Percentiles rank a stretch among this genome's conserved stretches.
These are phyloP conservation scores for Macadamia integrifolia DNA, from an alignment of 164 flowering plant genomes.

Conservation along the genomic window DNA sequence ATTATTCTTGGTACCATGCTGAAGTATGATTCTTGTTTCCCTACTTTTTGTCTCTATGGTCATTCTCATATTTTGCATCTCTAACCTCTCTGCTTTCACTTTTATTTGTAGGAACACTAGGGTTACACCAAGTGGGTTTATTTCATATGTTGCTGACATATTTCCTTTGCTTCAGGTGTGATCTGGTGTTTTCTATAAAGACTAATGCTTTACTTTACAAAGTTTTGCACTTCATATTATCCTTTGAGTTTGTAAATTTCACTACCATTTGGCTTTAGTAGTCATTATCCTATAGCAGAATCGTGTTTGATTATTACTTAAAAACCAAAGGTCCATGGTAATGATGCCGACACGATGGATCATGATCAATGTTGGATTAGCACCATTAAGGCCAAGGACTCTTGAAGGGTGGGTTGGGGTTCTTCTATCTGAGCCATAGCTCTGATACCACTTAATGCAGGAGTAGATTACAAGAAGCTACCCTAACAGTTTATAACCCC, in stretches of 20 bases:
- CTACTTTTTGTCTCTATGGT: neutral
- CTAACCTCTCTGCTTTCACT: conserved; percentile 15
- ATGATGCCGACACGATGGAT: neutral
- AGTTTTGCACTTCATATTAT: too few relatives aligned
- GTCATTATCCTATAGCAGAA: neutral
- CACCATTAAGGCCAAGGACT: too few relatives aligned
- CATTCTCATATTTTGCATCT: conserved; percentile 3
- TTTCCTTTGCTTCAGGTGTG: conserved; percentile 96
- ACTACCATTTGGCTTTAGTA: neutral
- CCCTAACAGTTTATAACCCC: too few relatives aligned
- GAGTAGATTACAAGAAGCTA: too few relatives aligned
- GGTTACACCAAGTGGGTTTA: conserved; percentile 54
- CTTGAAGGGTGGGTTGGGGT: too few relatives aligned
- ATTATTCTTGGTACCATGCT: conserved; percentile 77
- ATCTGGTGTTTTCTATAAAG: conserved; percentile 6
- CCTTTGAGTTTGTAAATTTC: too few relatives aligned
- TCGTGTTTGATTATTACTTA: neutral
- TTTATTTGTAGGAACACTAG: conserved; percentile 49
- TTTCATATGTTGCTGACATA: conserved; percentile 67
- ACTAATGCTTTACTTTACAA: neutral
- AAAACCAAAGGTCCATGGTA: neutral
- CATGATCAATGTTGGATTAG: neutral
- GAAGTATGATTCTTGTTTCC: conserved; percentile 42
- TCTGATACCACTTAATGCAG: too few relatives aligned
- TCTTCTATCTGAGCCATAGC: too few relatives aligned